Evolutionary conservation across 129 eudicot species (phyloP).

Genomic region (Ambrosia artemisiifolia): DNA sequence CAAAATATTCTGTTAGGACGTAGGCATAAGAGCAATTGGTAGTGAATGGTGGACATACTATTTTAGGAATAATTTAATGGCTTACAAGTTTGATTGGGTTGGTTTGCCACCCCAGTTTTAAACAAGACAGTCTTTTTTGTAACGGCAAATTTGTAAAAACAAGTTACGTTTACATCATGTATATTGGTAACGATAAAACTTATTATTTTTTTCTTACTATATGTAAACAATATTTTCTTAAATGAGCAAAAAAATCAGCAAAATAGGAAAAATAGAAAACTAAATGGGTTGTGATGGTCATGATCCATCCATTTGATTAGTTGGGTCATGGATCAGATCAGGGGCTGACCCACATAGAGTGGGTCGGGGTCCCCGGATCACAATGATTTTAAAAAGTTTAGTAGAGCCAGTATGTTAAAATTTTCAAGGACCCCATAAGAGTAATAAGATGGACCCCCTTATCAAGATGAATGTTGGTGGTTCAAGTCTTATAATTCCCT

Average conservation of each 20-base stretch:
- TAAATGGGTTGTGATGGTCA: not conserved
- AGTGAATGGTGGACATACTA: conserved; percentile 3
- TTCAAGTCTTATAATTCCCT: no score
- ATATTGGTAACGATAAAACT: not conserved
- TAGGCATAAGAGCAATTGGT: not conserved
- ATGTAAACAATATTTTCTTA: not conserved
- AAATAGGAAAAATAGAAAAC: not conserved
- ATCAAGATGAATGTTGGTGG: no score
- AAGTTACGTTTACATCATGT: not conserved
- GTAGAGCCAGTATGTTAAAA: no score
- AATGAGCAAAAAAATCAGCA: not conserved
- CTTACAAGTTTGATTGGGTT: conserved; percentile 10
- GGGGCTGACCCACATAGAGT: no score
- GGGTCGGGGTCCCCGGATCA: no score
- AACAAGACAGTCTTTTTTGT: not conserved
- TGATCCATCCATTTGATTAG: not conserved
- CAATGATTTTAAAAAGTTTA: no score
- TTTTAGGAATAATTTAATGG: not conserved
- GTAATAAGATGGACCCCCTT: no score
- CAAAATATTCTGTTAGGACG: not conserved
- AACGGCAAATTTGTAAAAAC: not conserved
- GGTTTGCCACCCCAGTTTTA: not conserved
- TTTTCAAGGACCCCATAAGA: no score
- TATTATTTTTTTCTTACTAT: not conserved
- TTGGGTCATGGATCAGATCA: not conserved